phyloP scores from a whole-genome alignment of 2,329 filamentous ascomycete genomes.

The Neofusicoccum laricinum region DNA sequence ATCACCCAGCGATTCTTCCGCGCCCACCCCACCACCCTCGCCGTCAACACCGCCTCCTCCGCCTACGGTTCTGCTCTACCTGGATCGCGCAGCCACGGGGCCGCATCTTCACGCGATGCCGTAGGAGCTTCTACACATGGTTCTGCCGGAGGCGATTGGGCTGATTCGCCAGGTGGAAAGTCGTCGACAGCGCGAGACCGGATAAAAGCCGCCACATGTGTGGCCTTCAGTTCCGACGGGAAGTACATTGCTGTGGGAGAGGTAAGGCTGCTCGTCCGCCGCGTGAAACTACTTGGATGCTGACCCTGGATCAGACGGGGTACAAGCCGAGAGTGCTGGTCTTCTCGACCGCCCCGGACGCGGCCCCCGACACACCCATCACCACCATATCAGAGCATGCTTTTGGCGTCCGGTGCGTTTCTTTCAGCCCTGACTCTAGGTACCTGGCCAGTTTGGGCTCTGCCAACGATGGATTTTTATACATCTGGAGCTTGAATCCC shows the following conservation, averaged over 20 bases:
- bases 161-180: conserved; percentile 62
- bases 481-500: conserved; percentile 84
- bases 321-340: conserved; percentile 89
- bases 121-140: conserved; percentile 41
- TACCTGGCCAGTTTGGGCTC: conserved; percentile 86
- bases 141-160: conserved; percentile 50
- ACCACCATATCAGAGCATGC: conserved; percentile 86
- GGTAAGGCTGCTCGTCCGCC: conserved; percentile 38
- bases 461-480: conserved; percentile 89
- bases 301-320: conserved; percentile 60
- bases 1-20: conserved; percentile 84
- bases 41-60: conserved; percentile 59
- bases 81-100: conserved; percentile 50
- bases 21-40: conserved; percentile 69
- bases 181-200: conserved; percentile 87
- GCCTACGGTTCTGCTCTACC: conserved; percentile 55
- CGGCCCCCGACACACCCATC: conserved; percentile 75
- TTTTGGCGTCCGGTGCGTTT: conserved; percentile 82
- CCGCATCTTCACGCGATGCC: conserved; percentile 51
- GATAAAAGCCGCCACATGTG: conserved; percentile 89
- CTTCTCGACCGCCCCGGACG: conserved; percentile 75
- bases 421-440: conserved; percentile 83
- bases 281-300: conserved; percentile 15
- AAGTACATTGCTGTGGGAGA: conserved; percentile 89
- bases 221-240: conserved; percentile 83